Evolutionary conservation across 1,284 basidiomycete species (phyloP).

Genomic region (Pseudozyma hubeiensis): DNA sequence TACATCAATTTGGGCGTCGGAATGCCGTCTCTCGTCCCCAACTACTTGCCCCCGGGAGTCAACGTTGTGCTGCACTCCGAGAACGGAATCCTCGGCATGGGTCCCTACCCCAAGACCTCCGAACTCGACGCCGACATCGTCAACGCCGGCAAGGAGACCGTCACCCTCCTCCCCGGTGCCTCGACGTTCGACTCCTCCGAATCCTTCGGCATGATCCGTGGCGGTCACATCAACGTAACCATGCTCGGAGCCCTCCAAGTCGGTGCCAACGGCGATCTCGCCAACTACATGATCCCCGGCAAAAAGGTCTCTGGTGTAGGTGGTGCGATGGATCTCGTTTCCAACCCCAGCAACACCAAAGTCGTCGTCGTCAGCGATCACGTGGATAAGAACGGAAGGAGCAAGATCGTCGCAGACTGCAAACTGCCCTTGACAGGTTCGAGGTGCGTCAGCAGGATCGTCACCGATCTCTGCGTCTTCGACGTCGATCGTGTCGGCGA

Average conservation of each 20-base stretch:
- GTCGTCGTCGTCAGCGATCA: slow-evolving; percentile 88
- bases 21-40: slow-evolving; percentile 65
- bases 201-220: slow-evolving; percentile 95
- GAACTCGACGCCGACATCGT: slow-evolving; percentile 68
- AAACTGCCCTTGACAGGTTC: slow-evolving; percentile 87
- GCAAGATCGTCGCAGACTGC: slow-evolving; percentile 87
- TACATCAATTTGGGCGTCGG: slow-evolving; percentile 67
- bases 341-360: slow-evolving; percentile 52
- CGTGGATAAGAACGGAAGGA: slow-evolving; percentile 85
- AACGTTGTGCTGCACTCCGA: slow-evolving; percentile 62
- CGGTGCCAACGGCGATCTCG: slow-evolving; percentile 90
- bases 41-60: slow-evolving; percentile 62
- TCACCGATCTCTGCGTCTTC: slow-evolving; percentile 90
- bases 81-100: slow-evolving; percentile 67
- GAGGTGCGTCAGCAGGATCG: slow-evolving; percentile 84
- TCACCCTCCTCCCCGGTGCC: slow-evolving; percentile 82
- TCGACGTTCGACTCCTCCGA: slow-evolving; percentile 91
- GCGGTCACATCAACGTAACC: slow-evolving; percentile 90
- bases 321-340: slow-evolving; percentile 85
- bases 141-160: slow-evolving; percentile 90
- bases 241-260: slow-evolving; percentile 95
- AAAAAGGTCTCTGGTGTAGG: slow-evolving; percentile 84
- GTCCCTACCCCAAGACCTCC: slow-evolving; percentile 59
- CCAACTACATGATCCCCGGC: slow-evolving; percentile 97
- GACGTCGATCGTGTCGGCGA: slow-evolving; percentile 78